Percentiles rank a stretch among this genome's conserved stretches.
Conservation (phyloP, 2,329 filamentous ascomycete genomes). For the Fusarium tricinctum region DNA sequence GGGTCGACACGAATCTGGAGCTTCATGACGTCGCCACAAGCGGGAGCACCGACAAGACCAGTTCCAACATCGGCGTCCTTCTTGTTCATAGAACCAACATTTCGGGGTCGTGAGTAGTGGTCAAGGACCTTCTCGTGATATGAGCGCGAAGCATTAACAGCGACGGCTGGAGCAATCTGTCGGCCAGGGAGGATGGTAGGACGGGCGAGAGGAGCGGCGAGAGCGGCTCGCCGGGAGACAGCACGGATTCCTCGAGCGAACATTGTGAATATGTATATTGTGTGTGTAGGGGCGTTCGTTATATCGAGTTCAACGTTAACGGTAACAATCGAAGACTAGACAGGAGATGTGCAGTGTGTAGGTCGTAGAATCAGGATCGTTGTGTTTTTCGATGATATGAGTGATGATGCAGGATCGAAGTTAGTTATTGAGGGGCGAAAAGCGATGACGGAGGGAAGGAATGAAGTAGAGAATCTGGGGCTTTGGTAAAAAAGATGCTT, state of each 20-base stretch:
- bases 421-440: conserved; percentile 43
- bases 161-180: conserved; percentile 58
- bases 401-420: conserved; percentile 29
- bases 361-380: conserved; percentile 15
- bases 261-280: conserved; percentile 55
- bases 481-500: conserved; percentile 49
- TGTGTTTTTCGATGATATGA: neutral
- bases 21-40: conserved; percentile 94
- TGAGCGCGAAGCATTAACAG: conserved; percentile 59
- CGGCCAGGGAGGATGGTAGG: conserved; percentile 57
- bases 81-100: conserved; percentile 75
- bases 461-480: conserved; percentile 41
- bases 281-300: conserved; percentile 12
- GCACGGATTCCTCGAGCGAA: conserved; percentile 62
- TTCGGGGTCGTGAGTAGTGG: conserved; percentile 68
- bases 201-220: conserved; percentile 57
- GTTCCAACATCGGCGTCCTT: conserved; percentile 87
- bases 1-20: conserved; percentile 85
- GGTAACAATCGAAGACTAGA: conserved; percentile 14
- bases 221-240: conserved; percentile 60
- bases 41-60: conserved; percentile 89
- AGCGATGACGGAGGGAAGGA: conserved; percentile 44
- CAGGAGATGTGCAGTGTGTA: conserved; percentile 13
- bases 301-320: conserved; percentile 20
- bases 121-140: conserved; percentile 69